Evolutionary conservation across 2,329 filamentous ascomycete genomes (phyloP).

Genomic region (Colletotrichum sp.): DNA sequence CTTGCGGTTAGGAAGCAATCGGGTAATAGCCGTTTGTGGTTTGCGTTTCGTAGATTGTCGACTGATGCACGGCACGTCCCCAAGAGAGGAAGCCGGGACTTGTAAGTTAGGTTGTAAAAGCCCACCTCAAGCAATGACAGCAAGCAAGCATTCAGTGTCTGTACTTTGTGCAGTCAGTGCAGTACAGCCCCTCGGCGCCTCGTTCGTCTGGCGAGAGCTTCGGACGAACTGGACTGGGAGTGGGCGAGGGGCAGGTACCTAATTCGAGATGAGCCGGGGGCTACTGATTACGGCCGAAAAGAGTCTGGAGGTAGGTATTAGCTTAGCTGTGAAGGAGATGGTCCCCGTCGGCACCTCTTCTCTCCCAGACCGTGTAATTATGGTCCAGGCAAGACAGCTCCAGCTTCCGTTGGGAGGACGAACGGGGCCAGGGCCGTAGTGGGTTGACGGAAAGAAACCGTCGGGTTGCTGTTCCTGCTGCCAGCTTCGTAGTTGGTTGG

Average conservation of each 20-base stretch:
- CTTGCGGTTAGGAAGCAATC: not conserved
- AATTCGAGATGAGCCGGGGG: not conserved
- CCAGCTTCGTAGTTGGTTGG: not conserved
- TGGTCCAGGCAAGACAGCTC: not conserved
- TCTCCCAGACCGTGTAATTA: not conserved
- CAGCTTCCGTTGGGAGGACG: not conserved
- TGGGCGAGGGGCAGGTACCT: not conserved
- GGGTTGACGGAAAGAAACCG: not conserved
- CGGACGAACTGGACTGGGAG: not conserved
- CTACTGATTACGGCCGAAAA: not conserved
- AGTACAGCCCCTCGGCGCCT: conserved; percentile 19
- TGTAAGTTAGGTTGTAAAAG: not conserved
- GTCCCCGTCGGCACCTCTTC: not conserved
- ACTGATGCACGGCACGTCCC: conserved; percentile 11
- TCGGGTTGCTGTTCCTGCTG: not conserved
- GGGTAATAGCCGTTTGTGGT: not conserved
- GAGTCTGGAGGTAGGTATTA: not conserved
- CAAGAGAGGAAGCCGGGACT: not conserved
- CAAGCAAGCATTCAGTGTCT: not conserved
- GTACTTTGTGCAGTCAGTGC: not conserved
- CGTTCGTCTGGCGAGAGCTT: not conserved
- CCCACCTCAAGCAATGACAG: not conserved
- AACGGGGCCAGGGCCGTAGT: not conserved
- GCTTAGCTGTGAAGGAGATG: not conserved
- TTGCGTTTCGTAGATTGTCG: not conserved